Percentiles rank a stretch among this genome's conserved stretches.
Evolutionary conservation across 73 alveolate species (phyloP).

Genomic region (Symbiodinium pilosum): DNA sequence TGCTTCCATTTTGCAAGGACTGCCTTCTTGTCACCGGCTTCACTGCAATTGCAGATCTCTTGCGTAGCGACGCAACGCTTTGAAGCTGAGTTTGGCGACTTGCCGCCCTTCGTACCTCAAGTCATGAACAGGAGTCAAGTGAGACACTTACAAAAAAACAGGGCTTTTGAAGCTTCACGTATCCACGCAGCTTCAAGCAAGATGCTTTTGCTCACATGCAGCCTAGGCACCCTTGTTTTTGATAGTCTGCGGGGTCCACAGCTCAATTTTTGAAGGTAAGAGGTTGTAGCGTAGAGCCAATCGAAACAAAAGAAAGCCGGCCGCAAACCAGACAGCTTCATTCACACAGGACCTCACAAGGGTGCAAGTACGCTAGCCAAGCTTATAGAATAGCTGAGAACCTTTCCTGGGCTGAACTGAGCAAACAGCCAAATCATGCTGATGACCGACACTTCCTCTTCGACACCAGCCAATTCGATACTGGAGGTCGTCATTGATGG

Average conservation of each 20-base stretch:
- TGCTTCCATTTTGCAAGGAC: constrained; percentile 28
- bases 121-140: no score
- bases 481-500: constrained; percentile 24
- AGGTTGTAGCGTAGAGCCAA: constrained; percentile 78
- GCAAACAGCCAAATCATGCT: constrained; percentile 39
- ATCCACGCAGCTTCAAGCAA: no score
- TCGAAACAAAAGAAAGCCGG: constrained; percentile 82
- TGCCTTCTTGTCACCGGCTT: constrained; percentile 12
- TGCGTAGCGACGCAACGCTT: constrained; percentile 11
- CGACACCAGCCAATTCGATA: constrained; percentile 36
- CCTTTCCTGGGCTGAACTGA: background rate
- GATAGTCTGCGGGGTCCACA: background rate
- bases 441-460: constrained; percentile 35
- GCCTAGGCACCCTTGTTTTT: background rate
- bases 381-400: no score
- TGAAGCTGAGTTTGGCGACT: background rate
- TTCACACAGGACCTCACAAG: constrained; percentile 60
- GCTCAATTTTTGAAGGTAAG: constrained; percentile 34
- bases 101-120: constrained; percentile 29
- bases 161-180: no score
- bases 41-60: background rate
- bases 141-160: no score
- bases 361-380: background rate
- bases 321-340: constrained; percentile 73
- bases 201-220: background rate